phyloP scores from a whole-genome alignment of 257 asterid genomes.

The Solanum sparsipilum region DNA sequence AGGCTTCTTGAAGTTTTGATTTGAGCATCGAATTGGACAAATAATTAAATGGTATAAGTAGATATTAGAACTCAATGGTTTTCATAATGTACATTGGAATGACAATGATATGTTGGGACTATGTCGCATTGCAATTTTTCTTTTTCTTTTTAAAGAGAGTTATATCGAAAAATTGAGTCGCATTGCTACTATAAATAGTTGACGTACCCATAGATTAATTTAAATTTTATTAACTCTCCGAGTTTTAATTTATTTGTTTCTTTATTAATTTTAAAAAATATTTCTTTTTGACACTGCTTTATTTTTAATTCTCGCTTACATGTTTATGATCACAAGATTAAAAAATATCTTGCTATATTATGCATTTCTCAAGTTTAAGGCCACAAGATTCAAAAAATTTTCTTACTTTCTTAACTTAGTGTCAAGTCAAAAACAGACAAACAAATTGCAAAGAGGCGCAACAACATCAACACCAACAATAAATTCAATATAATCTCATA shows the following conservation, averaged over 20 bases:
- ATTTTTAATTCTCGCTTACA: no score
- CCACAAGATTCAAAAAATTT: fast-evolving
- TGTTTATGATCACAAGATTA: not conserved
- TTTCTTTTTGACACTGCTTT: no score
- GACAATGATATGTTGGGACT: not conserved
- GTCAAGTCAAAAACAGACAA: not conserved
- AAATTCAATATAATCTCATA: not conserved
- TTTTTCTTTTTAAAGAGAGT: not conserved
- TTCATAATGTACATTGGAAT: not conserved
- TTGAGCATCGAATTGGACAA: not conserved
- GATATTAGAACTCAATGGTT: not conserved
- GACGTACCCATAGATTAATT: not conserved
- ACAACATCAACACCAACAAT: not conserved
- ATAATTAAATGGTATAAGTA: not conserved
- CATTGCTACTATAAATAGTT: not conserved
- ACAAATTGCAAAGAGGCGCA: not conserved
- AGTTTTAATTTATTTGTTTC: no score
- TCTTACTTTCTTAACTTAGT: not conserved
- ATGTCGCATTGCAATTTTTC: not conserved
- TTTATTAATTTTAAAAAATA: no score
- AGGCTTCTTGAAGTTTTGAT: not conserved
- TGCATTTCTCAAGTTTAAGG: not conserved
- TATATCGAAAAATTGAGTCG: not conserved
- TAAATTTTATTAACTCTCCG: not conserved
- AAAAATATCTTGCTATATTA: fast-evolving